These are phyloP conservation scores for Linaria vulgaris DNA, from an alignment of 257 asterid genomes.

Conservation along the genomic window DNA sequence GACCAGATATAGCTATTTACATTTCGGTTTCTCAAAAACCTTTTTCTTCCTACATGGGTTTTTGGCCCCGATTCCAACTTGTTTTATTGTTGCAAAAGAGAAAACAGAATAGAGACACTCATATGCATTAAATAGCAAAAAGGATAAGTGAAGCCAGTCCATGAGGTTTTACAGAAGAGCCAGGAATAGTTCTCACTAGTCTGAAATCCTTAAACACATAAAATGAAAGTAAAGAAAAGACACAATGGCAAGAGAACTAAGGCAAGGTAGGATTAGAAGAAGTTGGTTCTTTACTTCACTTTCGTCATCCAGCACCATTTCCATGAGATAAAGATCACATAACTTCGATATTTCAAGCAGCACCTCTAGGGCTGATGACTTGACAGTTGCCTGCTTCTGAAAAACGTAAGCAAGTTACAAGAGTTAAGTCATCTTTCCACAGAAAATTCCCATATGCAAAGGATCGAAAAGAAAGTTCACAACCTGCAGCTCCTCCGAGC, in stretches of 20 bases:
- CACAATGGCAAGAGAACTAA: constrained; percentile 6
- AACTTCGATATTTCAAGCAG: constrained; percentile 86
- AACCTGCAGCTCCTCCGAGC: constrained; percentile 94
- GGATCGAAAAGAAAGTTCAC: constrained; percentile 15
- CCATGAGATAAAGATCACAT: constrained; percentile 97
- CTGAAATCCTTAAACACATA: background rate
- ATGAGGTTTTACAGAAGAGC: too few relatives aligned
- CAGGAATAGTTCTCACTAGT: too few relatives aligned
- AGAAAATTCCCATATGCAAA: constrained; percentile 6
- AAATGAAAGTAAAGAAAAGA: background rate
- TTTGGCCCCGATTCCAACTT: too few relatives aligned
- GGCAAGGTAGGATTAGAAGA: constrained; percentile 18
- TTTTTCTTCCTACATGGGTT: too few relatives aligned
- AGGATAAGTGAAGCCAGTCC: too few relatives aligned
- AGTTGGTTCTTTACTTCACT: constrained; percentile 58
- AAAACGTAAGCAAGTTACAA: constrained; percentile 23
- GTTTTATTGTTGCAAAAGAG: too few relatives aligned
- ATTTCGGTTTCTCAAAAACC: constrained; percentile 2
- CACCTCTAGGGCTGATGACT: constrained; percentile 78
- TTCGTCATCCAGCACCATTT: constrained; percentile 85
- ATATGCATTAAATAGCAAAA: too few relatives aligned
- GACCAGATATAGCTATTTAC: background rate
- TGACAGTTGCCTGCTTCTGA: constrained; percentile 89
- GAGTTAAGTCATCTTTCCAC: constrained; percentile 20
- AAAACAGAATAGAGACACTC: too few relatives aligned